phyloP scores from a whole-genome alignment of 768 basidiomycete species.

The Basidioascus undulatus region DNA sequence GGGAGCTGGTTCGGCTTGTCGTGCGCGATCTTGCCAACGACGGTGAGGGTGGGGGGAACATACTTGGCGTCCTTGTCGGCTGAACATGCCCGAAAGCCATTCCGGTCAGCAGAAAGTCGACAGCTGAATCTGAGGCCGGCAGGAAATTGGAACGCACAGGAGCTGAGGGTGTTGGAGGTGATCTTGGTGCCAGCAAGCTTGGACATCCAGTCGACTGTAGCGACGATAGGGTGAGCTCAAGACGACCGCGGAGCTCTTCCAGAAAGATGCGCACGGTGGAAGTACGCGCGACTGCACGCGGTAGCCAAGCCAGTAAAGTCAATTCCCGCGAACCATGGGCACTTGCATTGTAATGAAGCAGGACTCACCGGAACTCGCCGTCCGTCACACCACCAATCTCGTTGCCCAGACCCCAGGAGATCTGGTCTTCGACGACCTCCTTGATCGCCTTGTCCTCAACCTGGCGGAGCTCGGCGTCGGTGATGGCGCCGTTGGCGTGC shows the following conservation, averaged over 20 bases:
- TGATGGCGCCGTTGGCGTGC: constrained; percentile 6
- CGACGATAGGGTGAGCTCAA: not conserved
- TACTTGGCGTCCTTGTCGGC: constrained; percentile 1
- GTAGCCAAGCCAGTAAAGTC: not conserved
- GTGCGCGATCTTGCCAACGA: constrained; percentile 9
- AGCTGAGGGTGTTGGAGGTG: too few relatives aligned
- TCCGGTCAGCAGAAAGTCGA: not conserved
- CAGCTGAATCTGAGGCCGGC: not conserved
- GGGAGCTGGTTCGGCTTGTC: constrained; percentile 12
- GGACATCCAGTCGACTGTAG: too few relatives aligned
- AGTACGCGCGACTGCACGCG: constrained; percentile 7
- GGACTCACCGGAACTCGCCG: constrained; percentile 11
- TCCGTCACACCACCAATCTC: constrained; percentile 10
- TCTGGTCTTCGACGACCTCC: constrained; percentile 11
- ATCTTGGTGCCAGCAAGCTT: too few relatives aligned
- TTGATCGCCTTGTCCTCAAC: constrained; percentile 12
- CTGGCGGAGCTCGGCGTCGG: constrained; percentile 7
- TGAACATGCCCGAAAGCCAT: not conserved
- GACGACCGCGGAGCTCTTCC: not conserved
- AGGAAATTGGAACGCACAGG: too few relatives aligned
- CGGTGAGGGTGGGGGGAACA: constrained; percentile 7
- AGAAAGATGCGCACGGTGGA: constrained; percentile 5
- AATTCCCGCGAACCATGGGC: not conserved
- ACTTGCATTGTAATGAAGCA: constrained; percentile 1
- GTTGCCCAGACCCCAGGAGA: too few relatives aligned